A percentile compares a stretch with the other conserved stretches of the same genome.
These are phyloP conservation scores for Pythium dissotocum DNA, from an alignment of 352 stramenopile species.

Conservation along the genomic window DNA sequence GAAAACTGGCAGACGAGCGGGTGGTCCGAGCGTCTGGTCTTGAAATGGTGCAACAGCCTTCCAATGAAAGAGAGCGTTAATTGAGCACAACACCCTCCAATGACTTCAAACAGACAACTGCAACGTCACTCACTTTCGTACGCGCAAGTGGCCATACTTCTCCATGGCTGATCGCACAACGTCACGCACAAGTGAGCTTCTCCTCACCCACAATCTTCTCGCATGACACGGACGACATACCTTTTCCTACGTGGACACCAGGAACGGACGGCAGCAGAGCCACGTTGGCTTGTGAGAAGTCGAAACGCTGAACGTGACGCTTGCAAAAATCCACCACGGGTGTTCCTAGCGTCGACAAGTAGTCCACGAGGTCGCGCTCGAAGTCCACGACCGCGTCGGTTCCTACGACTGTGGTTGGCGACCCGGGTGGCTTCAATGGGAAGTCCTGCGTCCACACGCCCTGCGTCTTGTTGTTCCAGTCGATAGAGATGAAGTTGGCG, in stretches of 20 bases:
- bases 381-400: constrained; percentile 39
- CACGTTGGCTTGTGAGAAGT: constrained; percentile 62
- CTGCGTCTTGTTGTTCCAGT: constrained; percentile 87
- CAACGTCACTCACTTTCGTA: constrained; percentile 45
- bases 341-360: constrained; percentile 53
- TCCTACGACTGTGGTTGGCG: background rate
- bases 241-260: constrained; percentile 66
- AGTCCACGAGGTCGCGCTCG: constrained; percentile 60
- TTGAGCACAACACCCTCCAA: background rate
- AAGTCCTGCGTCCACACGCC: constrained; percentile 87
- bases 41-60: constrained; percentile 56
- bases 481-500: constrained; percentile 77
- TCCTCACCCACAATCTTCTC: no score
- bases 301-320: constrained; percentile 49
- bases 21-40: constrained; percentile 50
- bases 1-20: constrained; percentile 85
- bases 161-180: constrained; percentile 57
- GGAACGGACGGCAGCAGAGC: constrained; percentile 69
- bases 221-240: constrained; percentile 22
- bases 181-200: background rate
- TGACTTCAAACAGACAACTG: background rate
- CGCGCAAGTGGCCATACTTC: constrained; percentile 77
- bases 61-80: background rate
- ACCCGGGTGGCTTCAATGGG: constrained; percentile 36
- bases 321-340: constrained; percentile 48